Base-by-base conservation (phyloP, 495 filamentous ascomycete genomes). In the Neurospora terricola region DNA sequence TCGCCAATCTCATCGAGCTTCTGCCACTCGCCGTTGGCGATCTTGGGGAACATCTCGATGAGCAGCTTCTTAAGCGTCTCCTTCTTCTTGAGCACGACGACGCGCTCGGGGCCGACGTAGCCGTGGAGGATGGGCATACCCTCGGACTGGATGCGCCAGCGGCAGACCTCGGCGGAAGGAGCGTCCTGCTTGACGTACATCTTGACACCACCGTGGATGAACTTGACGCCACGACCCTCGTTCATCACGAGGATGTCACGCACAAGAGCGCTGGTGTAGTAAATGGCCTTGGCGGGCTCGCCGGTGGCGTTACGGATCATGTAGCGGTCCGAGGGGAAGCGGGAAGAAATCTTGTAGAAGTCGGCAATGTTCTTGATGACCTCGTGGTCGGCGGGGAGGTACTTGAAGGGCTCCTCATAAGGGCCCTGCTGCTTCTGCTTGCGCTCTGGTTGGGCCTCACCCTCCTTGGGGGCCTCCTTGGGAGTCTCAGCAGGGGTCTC, bases 171-270 rank as follows among this genome's bases (percentile, higher is more conserved):
- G 59, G 87, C 88, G 36, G 88, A 90, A 76, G 97, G 95, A 0
- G 92, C 92, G 77, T 98, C 94, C 78, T 99, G 96, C 83, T 95
- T 96, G 81, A 98, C 93, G 81, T 97, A 98, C 90, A 98, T 97
- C 84, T 97, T 97, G 37, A 99, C 93, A 73, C 96, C 96, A 73
- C 92, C 94, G 82, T 99, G 96, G 45, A 98, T 91, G 79, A 99
- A 98, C 82, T 94, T 97, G 81, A 98, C 90, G 36, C 94, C 93
- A 16, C 90, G 90, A 34, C 92, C 92, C 80, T 97, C 93, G 79
- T 98, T 99, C 71, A 87, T 81, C 9, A 82, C 83, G 3, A 99
- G 87, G 71, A 99, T 96, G 74, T 93, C 90, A 16, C 92, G 90
- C 1, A 92, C 91, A 12, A 98, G 86, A n/a, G 88, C 85, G 71